These are phyloP conservation scores for Stachybotrys echinatus DNA, from an alignment of 2,329 filamentous ascomycete species.

Conservation along the genomic window DNA sequence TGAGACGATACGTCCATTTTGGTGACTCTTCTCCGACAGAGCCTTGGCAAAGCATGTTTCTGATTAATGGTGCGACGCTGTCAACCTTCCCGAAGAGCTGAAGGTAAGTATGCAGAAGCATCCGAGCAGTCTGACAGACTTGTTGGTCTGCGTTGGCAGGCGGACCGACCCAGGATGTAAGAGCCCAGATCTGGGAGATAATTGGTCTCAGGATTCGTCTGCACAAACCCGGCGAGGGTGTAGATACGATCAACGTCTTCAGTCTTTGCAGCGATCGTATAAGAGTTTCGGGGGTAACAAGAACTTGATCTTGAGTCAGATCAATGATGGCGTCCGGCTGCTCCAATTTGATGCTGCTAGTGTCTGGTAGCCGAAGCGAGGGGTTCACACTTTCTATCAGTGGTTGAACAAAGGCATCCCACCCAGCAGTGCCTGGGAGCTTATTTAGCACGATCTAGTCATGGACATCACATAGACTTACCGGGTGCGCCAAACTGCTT, in stretches of 20 bases:
- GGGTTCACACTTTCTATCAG: slow-evolving; percentile 49
- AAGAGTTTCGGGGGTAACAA: slow-evolving; percentile 45
- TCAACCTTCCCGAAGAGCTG: slow-evolving; percentile 48
- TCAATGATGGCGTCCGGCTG: slow-evolving; percentile 36
- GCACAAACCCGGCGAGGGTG: slow-evolving; percentile 61
- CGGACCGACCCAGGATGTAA: slow-evolving; percentile 46
- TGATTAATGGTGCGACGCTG: slow-evolving; percentile 42
- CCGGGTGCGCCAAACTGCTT: slow-evolving; percentile 60
- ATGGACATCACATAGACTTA: slow-evolving; percentile 8
- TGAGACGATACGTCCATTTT: slow-evolving; percentile 49
- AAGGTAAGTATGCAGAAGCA: slow-evolving; percentile 52
- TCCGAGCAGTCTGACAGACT: slow-evolving; percentile 40
- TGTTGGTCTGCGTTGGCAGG: slow-evolving; percentile 25
- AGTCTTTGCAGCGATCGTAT: slow-evolving; percentile 49
- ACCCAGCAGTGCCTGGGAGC: slow-evolving; percentile 47
- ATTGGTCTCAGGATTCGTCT: slow-evolving; percentile 55
- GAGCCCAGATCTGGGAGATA: slow-evolving; percentile 57
- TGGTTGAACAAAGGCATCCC: slow-evolving; percentile 56
- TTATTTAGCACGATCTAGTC: no score
- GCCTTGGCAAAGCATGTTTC: slow-evolving; percentile 52
- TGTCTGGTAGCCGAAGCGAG: slow-evolving; percentile 14
- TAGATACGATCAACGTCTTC: slow-evolving; percentile 51
- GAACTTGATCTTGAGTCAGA: slow-evolving; percentile 32
- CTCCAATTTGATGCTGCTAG: not conserved
- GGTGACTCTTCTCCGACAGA: slow-evolving; percentile 21